Evolutionary conservation across 179 eudicot genomes (phyloP).

Genomic region (Spergularia azorica): DNA sequence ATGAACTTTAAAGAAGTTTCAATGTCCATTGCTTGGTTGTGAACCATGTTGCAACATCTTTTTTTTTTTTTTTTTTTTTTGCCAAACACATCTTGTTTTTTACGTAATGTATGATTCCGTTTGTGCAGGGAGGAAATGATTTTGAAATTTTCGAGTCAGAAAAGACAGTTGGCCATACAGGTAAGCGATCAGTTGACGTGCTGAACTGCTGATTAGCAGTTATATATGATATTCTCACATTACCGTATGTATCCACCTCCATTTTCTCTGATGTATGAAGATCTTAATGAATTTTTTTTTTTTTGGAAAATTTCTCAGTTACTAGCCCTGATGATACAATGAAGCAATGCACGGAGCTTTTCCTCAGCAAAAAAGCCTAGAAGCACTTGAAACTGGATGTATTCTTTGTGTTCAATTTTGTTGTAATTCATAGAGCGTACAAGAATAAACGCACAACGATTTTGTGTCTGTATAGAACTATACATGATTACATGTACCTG

Average conservation of each 20-base stretch:
- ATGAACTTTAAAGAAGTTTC: too few relatives aligned
- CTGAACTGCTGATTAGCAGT: neutral
- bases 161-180: conserved; percentile 81
- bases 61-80: conserved; percentile 2
- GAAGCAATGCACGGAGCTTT: conserved; percentile 63
- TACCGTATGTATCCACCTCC: neutral
- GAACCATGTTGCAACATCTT: too few relatives aligned
- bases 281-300: neutral
- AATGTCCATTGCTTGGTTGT: too few relatives aligned
- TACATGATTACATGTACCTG: neutral
- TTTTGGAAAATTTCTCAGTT: neutral
- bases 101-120: conserved; percentile 12
- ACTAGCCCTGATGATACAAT: conserved; percentile 74
- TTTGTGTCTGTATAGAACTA: neutral
- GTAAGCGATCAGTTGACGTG: too few relatives aligned
- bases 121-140: conserved; percentile 86
- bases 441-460: neutral
- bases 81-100: neutral
- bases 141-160: conserved; percentile 77
- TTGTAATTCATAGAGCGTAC: conserved; percentile 4
- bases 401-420: neutral
- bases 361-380: conserved; percentile 46
- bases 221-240: neutral
- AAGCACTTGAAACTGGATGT: conserved; percentile 5
- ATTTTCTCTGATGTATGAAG: neutral